Evolutionary conservation across 306 rosid genomes (phyloP), one percentile per base, ranked within the genome.

Genomic region (Trifolium repens): DNA sequence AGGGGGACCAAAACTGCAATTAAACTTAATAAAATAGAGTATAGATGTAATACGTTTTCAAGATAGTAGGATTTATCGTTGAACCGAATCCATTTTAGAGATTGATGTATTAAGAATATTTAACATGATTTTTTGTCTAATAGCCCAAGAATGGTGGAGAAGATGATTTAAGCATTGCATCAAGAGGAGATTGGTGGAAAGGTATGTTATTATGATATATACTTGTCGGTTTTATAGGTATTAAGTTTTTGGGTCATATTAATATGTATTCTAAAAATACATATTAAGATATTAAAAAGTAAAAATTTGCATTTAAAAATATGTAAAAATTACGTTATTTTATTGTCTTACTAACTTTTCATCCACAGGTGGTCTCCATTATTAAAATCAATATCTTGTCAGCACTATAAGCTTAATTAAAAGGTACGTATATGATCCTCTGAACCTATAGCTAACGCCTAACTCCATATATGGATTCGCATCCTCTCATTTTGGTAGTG

Each of bases 311-410:
- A 17, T 17, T 17, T 17, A 17, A 17, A 17, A 17, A 17, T 17
- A 17, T 17, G 19, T 17, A 17, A 17, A 17, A 17, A 17, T 17
- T 17, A 17, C 19, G 19, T 43, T 72, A 46, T 54, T 24, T 40
- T 74, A 7, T n/a, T 81, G 62, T 58, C 40, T 73, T 80, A 34
- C 17, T 30, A 63, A 67, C 62, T 76, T 74, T 84, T 15, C 35
- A 37, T 78, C 54, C 71, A 59, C 87, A 93, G 96, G 96, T 43
- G 76, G 86, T 84, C 96, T 87, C 67, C 89, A 90, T 76, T 93
- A 90, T 68, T 93, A 75, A 89, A 16, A 61, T 65, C 73, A 4
- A 32, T 32, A 63, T 70, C 34, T 66, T 67, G 75, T 74, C 84
- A 42, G 68, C 11, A 19, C 5, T 32, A 52, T 71, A 63, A 69